A percentile compares a stretch with the other conserved stretches of the same genome.
Evolutionary conservation across 345 rosid genomes (phyloP).

Genomic region (Kernera saxatilis): DNA sequence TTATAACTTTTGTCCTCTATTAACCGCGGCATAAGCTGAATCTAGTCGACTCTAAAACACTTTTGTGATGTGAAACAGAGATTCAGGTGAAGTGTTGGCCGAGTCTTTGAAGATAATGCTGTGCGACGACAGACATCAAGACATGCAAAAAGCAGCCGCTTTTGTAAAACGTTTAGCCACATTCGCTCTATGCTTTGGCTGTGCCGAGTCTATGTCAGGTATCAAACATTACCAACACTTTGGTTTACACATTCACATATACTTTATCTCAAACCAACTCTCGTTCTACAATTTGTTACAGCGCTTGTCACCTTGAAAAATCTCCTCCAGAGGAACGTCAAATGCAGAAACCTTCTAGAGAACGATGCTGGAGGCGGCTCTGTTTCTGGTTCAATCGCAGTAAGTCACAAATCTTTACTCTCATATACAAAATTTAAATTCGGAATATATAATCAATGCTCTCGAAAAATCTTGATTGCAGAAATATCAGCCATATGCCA

Average conservation of each 20-base stretch:
- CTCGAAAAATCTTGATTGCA: constrained; percentile 24
- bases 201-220: constrained; percentile 95
- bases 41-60: background rate
- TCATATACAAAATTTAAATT: background rate
- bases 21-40: background rate
- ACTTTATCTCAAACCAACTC: background rate
- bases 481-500: constrained; percentile 81
- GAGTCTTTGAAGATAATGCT: constrained; percentile 94
- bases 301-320: constrained; percentile 77
- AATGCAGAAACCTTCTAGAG: constrained; percentile 87
- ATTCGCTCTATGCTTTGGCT: constrained; percentile 69
- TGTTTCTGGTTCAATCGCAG: constrained; percentile 77
- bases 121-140: constrained; percentile 91
- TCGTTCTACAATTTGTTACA: constrained; percentile 25
- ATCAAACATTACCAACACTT: constrained; percentile 1
- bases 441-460: background rate
- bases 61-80: constrained; percentile 42
- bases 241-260: background rate
- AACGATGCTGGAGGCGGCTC: constrained; percentile 99
- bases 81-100: constrained; percentile 72
- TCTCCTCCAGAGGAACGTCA: constrained; percentile 78
- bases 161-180: constrained; percentile 89
- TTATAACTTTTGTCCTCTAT: background rate
- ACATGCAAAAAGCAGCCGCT: constrained; percentile 98
- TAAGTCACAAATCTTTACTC: constrained; percentile 33